Evolutionary conservation across 2,329 filamentous ascomycete genomes (phyloP).

Genomic region (Aspergillus ochraceoroseus): DNA sequence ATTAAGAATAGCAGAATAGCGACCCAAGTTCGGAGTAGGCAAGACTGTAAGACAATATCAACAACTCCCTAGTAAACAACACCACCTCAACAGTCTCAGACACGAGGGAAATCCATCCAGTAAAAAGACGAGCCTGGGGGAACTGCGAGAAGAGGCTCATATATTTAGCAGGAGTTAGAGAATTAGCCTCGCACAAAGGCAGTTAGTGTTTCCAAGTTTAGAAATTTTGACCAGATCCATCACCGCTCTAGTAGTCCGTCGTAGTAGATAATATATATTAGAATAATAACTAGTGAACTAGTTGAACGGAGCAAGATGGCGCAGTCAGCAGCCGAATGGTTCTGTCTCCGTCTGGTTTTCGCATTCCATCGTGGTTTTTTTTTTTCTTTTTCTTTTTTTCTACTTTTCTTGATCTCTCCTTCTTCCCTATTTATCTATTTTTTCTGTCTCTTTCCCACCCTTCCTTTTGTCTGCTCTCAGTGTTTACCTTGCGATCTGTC

Average conservation of each 20-base stretch:
- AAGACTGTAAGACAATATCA: too few species aligned
- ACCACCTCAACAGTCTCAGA: too few species aligned
- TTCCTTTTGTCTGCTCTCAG: slow-evolving; percentile 8
- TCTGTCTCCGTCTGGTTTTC: slow-evolving; percentile 11
- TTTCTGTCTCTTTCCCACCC: too few species aligned
- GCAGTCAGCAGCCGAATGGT: slow-evolving; percentile 9
- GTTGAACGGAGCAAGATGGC: slow-evolving; percentile 4
- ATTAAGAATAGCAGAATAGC: too few species aligned
- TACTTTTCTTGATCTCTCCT: background rate
- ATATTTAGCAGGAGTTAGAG: too few species aligned
- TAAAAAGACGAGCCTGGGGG: too few species aligned
- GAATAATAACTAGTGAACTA: slow-evolving; percentile 3
- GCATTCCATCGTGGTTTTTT: slow-evolving; percentile 15
- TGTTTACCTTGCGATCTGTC: slow-evolving; percentile 15
- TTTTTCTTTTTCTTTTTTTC: slow-evolving; percentile 13
- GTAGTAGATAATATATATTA: background rate
- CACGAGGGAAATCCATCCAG: too few species aligned
- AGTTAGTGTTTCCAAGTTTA: slow-evolving; percentile 23
- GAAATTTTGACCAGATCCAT: slow-evolving; percentile 12
- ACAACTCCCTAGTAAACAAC: too few species aligned
- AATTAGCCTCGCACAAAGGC: background rate
- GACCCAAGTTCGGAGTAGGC: too few species aligned
- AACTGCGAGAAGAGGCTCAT: too few species aligned
- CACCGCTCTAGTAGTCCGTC: slow-evolving; percentile 5
- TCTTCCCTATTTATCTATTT: background rate